These are phyloP conservation scores for Lachancea lanzarotensis DNA, from an alignment of 805 yeast species.

Conservation along the genomic window DNA sequence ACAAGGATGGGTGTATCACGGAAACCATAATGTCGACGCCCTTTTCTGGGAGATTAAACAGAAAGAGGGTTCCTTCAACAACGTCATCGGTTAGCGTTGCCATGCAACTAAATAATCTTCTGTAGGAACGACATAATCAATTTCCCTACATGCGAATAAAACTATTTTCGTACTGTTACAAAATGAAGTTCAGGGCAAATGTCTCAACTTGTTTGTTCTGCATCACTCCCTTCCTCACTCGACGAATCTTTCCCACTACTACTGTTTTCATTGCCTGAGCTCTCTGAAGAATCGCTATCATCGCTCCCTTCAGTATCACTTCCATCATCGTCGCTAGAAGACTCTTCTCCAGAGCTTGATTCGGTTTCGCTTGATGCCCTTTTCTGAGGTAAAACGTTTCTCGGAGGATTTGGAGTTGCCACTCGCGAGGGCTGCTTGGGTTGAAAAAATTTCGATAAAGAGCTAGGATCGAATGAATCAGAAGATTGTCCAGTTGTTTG, in stretches of 20 bases:
- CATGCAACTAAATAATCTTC: not conserved
- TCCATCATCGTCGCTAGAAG: constrained; percentile 5
- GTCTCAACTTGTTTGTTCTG: constrained; percentile 1
- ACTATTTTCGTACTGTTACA: constrained; percentile 7
- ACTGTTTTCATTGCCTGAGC: constrained; percentile 8
- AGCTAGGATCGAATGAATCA: constrained; percentile 31
- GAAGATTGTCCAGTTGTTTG: constrained; percentile 6
- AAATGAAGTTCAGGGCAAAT: not conserved
- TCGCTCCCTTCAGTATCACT: constrained; percentile 12
- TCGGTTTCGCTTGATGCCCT: constrained; percentile 9
- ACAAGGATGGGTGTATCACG: constrained; percentile 92
- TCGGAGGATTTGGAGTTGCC: constrained; percentile 9
- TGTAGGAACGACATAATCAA: not conserved
- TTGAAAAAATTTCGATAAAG: constrained; percentile 33
- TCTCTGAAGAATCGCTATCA: constrained; percentile 9
- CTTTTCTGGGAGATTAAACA: constrained; percentile 88
- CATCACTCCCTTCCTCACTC: constrained; percentile 7
- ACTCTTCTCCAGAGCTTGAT: constrained; percentile 10
- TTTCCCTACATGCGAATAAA: constrained; percentile 1
- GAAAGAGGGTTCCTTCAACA: constrained; percentile 82
- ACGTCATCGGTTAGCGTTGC: constrained; percentile 26
- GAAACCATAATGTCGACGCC: constrained; percentile 87
- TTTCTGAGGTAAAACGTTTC: constrained; percentile 8
- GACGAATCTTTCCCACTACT: constrained; percentile 6
- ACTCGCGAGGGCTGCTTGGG: constrained; percentile 25